Conservation (phyloP, 805 yeast species). For the Starmerella tilneyi region DNA sequence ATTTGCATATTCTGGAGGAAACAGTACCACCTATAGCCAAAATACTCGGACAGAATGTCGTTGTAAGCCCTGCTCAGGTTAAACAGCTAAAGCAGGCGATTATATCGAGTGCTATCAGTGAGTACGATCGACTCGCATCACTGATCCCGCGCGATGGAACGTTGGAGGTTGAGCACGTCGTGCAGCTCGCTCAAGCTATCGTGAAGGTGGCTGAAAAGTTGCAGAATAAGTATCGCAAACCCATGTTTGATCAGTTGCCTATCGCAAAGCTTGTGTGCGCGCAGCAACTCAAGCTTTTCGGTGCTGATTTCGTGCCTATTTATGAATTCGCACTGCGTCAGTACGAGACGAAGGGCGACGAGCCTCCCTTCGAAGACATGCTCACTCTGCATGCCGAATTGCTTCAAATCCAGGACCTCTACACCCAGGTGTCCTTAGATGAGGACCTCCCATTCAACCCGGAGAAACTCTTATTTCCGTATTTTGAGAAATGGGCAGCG, state of each 20-base stretch:
- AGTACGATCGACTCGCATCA: constrained; percentile 37
- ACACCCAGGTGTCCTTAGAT: constrained; percentile 39
- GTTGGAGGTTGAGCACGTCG: constrained; percentile 45
- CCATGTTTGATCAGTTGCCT: constrained; percentile 49
- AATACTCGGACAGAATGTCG: constrained; percentile 34
- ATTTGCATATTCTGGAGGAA: constrained; percentile 41
- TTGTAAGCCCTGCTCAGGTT: constrained; percentile 39
- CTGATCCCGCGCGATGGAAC: constrained; percentile 51
- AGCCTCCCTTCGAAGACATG: constrained; percentile 44
- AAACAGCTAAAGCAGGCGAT: constrained; percentile 33
- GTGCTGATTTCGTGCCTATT: constrained; percentile 32
- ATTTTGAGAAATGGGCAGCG: constrained; percentile 36
- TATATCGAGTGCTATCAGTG: constrained; percentile 36
- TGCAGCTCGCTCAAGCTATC: constrained; percentile 46
- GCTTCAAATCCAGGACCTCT: constrained; percentile 44
- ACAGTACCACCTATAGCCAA: constrained; percentile 32
- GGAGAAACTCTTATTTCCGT: constrained; percentile 47
- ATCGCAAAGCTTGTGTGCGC: constrained; percentile 36
- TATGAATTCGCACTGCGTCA: constrained; percentile 27
- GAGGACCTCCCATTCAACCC: constrained; percentile 43
- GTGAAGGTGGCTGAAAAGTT: constrained; percentile 40
- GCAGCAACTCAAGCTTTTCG: constrained; percentile 28
- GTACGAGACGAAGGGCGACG: constrained; percentile 21
- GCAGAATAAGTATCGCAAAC: constrained; percentile 50
- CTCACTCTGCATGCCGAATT: constrained; percentile 46